phyloP scores from a whole-genome alignment of 495 filamentous ascomycete genomes.

The Annulohypoxylon maeteangense region DNA sequence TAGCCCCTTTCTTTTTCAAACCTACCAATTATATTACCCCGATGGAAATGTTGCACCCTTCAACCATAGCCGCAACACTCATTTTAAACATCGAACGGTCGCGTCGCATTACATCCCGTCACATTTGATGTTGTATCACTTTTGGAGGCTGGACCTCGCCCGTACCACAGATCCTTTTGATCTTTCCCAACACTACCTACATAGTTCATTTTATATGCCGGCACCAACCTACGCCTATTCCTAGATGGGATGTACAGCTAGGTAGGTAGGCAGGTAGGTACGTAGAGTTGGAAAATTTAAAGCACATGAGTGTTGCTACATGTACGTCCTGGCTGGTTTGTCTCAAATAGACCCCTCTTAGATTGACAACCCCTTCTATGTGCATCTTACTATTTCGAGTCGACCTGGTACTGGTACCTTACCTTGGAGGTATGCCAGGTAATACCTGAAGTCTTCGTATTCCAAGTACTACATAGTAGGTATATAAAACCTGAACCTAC shows the following conservation, averaged over 20 bases:
- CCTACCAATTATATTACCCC: background rate
- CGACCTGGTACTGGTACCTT: background rate
- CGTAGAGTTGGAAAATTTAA: background rate
- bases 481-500: background rate
- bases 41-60: constrained; percentile 1
- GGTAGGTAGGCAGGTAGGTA: too few species aligned
- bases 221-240: too few species aligned
- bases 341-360: constrained; percentile 2
- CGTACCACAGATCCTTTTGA: constrained; percentile 27
- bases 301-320: constrained; percentile 10
- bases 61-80: constrained; percentile 23
- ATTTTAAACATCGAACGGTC: constrained; percentile 16
- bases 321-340: constrained; percentile 6
- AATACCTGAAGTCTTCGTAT: background rate
- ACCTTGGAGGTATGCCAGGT: background rate
- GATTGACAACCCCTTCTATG: constrained; percentile 5
- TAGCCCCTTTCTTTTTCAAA: background rate
- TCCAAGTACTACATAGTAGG: background rate
- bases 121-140: constrained; percentile 33
- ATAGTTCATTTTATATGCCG: too few species aligned
- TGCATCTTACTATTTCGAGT: background rate
- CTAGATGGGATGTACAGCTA: too few species aligned
- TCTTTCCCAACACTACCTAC: constrained; percentile 2
- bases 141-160: constrained; percentile 21
- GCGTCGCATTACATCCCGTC: constrained; percentile 36